Percentiles rank a stretch among this genome's conserved stretches.
Conservation (phyloP, 305 asterid genomes). For the Petunia hybrid region DNA sequence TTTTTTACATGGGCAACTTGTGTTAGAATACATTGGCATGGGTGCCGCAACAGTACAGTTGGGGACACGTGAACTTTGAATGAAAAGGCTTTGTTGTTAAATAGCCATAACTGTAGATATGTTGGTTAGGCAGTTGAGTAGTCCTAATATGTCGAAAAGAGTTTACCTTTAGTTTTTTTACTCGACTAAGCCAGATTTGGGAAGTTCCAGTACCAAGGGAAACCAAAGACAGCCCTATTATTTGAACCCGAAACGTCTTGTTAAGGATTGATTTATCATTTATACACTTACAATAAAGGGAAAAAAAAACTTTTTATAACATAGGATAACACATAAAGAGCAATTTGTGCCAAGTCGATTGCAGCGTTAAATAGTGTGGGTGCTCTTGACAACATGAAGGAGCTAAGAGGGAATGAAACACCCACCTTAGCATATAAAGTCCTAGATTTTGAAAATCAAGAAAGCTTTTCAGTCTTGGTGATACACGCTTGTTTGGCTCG, state of each 20-base stretch:
- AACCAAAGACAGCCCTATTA: too few relatives aligned
- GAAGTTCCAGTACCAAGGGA: too few relatives aligned
- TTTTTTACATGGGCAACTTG: neutral
- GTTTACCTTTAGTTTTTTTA: too few relatives aligned
- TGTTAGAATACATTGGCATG: slow-evolving; percentile 27
- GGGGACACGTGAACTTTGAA: slow-evolving; percentile 27
- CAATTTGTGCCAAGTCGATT: neutral
- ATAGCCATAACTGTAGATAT: slow-evolving; percentile 16
- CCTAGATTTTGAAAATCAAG: neutral
- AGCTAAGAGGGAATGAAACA: neutral
- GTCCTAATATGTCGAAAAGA: neutral
- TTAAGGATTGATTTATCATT: too few relatives aligned
- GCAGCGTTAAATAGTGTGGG: neutral
- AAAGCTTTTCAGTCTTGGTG: neutral
- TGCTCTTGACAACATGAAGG: neutral
- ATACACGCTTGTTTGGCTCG: too few relatives aligned
- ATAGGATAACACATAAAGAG: too few relatives aligned
- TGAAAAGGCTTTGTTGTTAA: neutral
- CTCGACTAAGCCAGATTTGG: too few relatives aligned
- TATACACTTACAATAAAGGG: too few relatives aligned
- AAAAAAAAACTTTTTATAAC: too few relatives aligned
- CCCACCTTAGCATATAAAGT: neutral
- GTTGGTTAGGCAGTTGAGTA: slow-evolving; percentile 28
- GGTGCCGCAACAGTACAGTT: slow-evolving; percentile 23
- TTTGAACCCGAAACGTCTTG: too few relatives aligned